Evolutionary conservation across 2,329 filamentous ascomycete species (phyloP), one percentile per base, ranked within the genome.

Genomic region (Hymenoscyphus scutula): DNA sequence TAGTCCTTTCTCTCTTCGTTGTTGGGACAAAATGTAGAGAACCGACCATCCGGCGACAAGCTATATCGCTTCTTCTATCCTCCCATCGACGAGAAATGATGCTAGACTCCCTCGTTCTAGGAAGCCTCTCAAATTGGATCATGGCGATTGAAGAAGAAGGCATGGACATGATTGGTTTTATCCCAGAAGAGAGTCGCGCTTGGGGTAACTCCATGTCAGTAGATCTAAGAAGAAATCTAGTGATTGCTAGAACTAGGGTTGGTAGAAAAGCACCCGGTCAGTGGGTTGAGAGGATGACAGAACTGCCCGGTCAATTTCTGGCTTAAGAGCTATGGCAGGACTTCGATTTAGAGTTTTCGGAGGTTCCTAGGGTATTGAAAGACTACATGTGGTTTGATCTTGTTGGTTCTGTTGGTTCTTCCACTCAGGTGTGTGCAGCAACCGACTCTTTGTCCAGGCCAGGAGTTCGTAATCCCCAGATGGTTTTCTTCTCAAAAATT

Each of bases 11-110:
- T 0, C 78, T 89, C 0, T 89, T 84, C 64, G 81, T 88, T 2
- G 82, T 87, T 15, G 86, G 84, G 6, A 87, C 84, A 7, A 87
- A 88, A 70, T 89, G 86, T 68, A 81, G 86, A 3, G 81, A 87
- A 61, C 79, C 80, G 0, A 65, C 76, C 1, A 79, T 83, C 41
- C 81, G 87, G 8, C 78, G 83, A 10, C 81, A 84, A 68, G 87
- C 87, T 13, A 86, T 89, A 55, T 79, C 83, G 66, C 76, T 89
- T 15, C 74, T 90, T 53, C 77, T 80, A 58, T 84, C 81, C 65
- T 85, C 83, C 66, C 81, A 85, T 23, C 79, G 87, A 17, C 79
- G 86, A 59, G 87, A 90, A 74, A 85, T 84, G 48, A 86, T 89
- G 79, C 89, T 86, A 85, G 86, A 89, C 41, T 69, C 66, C n/a